Base-by-base conservation (phyloP, 768 basidiomycete genomes). In the Tubosaeta sp. region DNA sequence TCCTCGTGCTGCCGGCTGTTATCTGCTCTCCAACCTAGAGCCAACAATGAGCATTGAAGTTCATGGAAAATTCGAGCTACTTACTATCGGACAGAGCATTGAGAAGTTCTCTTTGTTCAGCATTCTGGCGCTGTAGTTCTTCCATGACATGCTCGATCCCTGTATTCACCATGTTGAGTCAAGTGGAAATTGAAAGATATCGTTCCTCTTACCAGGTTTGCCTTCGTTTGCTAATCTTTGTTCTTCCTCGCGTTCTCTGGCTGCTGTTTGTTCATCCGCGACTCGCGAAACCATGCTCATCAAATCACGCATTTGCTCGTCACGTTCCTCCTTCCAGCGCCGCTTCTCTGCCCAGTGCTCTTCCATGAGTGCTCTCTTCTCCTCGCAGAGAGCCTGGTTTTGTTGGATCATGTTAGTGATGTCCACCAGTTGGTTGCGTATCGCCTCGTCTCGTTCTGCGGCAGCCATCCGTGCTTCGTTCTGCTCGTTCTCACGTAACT, bases 381-480 rank as follows among this genome's bases (percentile, higher is more conserved):
- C 70, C 27, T 80, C 77, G 31, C 77, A 76, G 44, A 77, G 73
- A 30, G 82, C 78, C 2, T 79, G 73, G 49, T 88, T 84, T 51
- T 84, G 82, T 49, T 86, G 81, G 13, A 91, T 73, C 47, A 89
- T 63, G 54, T 85, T 84, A 1, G 89, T 84, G 55, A 93, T 79
- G 52, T 91, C 88, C 5, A 64, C 70, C 13, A 93, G 66, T 56
- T 90, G 87, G 34, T 65, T 71, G 30, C 80, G 74, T 38, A 87
- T 64, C 8, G 69, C 75, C 13, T 85, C 82, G 54, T 84, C 80
- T 6, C 82, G 78, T 50, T 87, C 86, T 34, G 71, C 61, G 30
- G 73, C 71, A 43, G 84, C 86, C 61, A 88, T 85, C 29, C 80
- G 73, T 18, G 77, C 74, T 54, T 86, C 85, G 2, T 82, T 73